phyloP scores from a whole-genome alignment of 176 grass and related monocot species.

The Bothriochloa decipiens region DNA sequence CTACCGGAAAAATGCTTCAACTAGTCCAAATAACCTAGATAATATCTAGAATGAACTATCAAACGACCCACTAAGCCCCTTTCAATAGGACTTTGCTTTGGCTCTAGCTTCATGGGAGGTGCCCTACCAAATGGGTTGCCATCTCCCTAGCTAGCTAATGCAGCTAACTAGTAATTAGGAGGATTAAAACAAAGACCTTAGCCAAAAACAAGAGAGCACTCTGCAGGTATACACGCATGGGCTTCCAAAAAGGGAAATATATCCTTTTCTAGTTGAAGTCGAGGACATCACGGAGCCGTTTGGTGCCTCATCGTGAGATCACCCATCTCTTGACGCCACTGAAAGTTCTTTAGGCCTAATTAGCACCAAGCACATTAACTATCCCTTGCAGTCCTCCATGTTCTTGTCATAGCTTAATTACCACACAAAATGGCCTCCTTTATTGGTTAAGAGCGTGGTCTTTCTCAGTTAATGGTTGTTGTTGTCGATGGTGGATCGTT shows the following conservation, averaged over 20 bases:
- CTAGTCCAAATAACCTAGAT: too few relatives aligned
- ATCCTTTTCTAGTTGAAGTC: not conserved
- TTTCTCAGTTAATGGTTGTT: not conserved
- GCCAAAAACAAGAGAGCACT: too few relatives aligned
- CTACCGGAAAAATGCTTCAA: too few relatives aligned
- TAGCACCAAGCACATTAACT: not conserved
- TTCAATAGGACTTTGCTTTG: too few relatives aligned
- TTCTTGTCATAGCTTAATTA: not conserved
- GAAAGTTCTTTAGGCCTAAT: constrained; percentile 22
- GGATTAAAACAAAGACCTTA: too few relatives aligned
- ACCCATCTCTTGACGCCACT: constrained; percentile 2
- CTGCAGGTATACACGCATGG: too few relatives aligned
- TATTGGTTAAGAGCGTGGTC: not conserved
- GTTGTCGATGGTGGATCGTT: not conserved
- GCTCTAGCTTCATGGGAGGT: too few relatives aligned
- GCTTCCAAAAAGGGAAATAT: not conserved
- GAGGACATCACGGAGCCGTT: not conserved
- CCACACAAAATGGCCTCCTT: not conserved
- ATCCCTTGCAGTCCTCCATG: not conserved
- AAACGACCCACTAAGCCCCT: too few relatives aligned
- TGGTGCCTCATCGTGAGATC: not conserved
- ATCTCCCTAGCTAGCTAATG: too few relatives aligned
- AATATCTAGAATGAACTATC: too few relatives aligned
- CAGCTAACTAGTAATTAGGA: too few relatives aligned
- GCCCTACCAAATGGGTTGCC: too few relatives aligned